phyloP scores from a whole-genome alignment of 331 rosid genomes.

The Spiraea crenata region DNA sequence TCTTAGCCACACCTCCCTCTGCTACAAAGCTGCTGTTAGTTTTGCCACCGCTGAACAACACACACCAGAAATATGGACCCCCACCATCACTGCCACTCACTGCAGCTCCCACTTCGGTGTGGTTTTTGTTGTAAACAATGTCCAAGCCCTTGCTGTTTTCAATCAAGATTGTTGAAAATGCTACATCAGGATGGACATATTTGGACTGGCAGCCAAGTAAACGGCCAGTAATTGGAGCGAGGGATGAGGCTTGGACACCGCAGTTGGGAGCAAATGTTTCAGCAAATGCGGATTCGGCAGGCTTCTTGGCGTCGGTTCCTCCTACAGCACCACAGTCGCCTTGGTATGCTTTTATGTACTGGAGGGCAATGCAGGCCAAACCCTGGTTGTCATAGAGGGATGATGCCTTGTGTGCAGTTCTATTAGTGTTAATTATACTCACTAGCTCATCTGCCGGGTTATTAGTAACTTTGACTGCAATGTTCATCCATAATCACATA shows the following conservation, averaged over 20 bases:
- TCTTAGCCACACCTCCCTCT: constrained; percentile 65
- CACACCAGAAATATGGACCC: constrained; percentile 91
- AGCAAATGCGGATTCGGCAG: constrained; percentile 65
- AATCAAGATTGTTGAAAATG: constrained; percentile 71
- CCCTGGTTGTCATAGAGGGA: constrained; percentile 69
- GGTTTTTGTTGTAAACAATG: constrained; percentile 63
- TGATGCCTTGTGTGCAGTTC: constrained; percentile 68
- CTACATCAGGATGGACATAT: constrained; percentile 58
- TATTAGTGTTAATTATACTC: constrained; percentile 52
- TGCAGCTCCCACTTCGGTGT: constrained; percentile 90
- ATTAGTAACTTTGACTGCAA: constrained; percentile 70
- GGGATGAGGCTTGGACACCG: constrained; percentile 61
- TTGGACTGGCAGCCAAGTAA: constrained; percentile 80
- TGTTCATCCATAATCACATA: constrained; percentile 23
- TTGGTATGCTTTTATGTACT: constrained; percentile 77
- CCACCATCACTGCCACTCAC: constrained; percentile 84
- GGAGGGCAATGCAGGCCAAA: constrained; percentile 84
- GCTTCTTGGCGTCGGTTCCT: constrained; percentile 80
- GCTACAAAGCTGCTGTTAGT: constrained; percentile 57
- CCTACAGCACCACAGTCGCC: constrained; percentile 82
- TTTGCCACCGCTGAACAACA: constrained; percentile 75
- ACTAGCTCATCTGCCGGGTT: constrained; percentile 93
- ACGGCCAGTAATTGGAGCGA: constrained; percentile 76
- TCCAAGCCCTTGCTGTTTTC: constrained; percentile 65
- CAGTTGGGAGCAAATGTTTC: constrained; percentile 81